Conservation (phyloP, 2,329 filamentous ascomycete species). For the Fusarium paranaense region DNA sequence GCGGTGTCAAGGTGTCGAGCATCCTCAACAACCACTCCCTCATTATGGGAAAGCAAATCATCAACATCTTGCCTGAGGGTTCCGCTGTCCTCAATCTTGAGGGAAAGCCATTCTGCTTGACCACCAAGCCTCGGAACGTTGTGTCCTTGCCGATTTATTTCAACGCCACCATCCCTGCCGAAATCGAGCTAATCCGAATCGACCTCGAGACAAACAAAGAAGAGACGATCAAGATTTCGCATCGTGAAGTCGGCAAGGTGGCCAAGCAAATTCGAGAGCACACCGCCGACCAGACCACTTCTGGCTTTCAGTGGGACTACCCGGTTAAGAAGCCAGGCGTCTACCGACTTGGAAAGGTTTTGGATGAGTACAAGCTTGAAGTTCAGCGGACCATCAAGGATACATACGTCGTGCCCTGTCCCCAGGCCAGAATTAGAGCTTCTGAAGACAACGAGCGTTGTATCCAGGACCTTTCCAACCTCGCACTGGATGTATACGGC, state of each 20-base stretch:
- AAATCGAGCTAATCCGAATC: conserved; percentile 88
- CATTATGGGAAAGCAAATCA: conserved; percentile 95
- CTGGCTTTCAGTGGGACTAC: conserved; percentile 77
- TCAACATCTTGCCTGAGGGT: conserved; percentile 97
- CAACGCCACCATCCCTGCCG: conserved; percentile 90
- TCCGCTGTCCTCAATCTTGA: conserved; percentile 91
- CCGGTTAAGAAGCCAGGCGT: conserved; percentile 87
- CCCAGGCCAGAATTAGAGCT: conserved; percentile 78
- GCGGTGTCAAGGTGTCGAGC: conserved; percentile 86
- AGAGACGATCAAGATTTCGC: conserved; percentile 81
- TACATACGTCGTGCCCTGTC: conserved; percentile 87
- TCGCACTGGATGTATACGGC: conserved; percentile 85
- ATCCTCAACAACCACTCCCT: conserved; percentile 93
- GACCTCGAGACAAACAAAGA: conserved; percentile 85
- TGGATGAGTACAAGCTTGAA: conserved; percentile 95
- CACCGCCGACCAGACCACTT: conserved; percentile 69
- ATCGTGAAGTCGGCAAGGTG: conserved; percentile 79
- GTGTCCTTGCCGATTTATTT: conserved; percentile 86
- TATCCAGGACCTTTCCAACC: conserved; percentile 86
- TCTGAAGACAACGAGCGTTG: conserved; percentile 75
- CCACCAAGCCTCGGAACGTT: conserved; percentile 67
- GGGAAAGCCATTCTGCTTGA: conserved; percentile 83
- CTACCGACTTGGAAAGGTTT: conserved; percentile 85
- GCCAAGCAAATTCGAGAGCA: conserved; percentile 76
- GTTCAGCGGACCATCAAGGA: conserved; percentile 82